Conservation (phyloP, 164 flowering plant species). For the Echeveria elegans region DNA sequence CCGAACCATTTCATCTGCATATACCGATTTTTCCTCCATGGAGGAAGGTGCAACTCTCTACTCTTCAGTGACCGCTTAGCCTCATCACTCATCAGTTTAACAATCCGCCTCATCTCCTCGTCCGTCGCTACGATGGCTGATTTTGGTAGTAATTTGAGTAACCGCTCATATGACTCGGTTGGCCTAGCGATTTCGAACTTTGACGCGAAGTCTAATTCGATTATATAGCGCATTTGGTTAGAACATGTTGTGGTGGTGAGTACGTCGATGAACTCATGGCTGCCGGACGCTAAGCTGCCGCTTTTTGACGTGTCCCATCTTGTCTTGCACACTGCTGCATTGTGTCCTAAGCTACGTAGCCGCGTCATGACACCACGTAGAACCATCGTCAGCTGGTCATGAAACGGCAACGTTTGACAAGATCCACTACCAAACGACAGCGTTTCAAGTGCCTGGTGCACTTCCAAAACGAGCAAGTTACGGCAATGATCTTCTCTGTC, state of each 20-base stretch:
- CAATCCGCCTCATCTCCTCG: background rate
- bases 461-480: conserved; percentile 24
- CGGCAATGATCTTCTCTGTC: conserved; percentile 24
- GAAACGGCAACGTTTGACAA: background rate
- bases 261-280: conserved; percentile 55
- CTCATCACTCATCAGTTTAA: conserved; percentile 1
- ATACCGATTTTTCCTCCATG: conserved; percentile 10
- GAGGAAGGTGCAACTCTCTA: conserved; percentile 2
- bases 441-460: conserved; percentile 28
- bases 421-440: background rate
- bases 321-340: conserved; percentile 81
- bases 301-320: conserved; percentile 41
- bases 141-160: background rate
- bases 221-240: background rate
- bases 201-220: conserved; percentile 7
- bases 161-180: background rate
- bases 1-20: conserved; percentile 12
- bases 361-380: conserved; percentile 43
- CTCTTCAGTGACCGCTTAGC: conserved; percentile 8
- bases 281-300: conserved; percentile 45
- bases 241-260: background rate
- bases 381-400: conserved; percentile 16
- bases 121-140: background rate
- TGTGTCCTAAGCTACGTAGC: conserved; percentile 46
- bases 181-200: conserved; percentile 7